Percentiles rank a stretch among this genome's conserved stretches.
These are phyloP conservation scores for Achaetomiella virescens DNA, from an alignment of 495 filamentous ascomycete species.

Conservation along the genomic window DNA sequence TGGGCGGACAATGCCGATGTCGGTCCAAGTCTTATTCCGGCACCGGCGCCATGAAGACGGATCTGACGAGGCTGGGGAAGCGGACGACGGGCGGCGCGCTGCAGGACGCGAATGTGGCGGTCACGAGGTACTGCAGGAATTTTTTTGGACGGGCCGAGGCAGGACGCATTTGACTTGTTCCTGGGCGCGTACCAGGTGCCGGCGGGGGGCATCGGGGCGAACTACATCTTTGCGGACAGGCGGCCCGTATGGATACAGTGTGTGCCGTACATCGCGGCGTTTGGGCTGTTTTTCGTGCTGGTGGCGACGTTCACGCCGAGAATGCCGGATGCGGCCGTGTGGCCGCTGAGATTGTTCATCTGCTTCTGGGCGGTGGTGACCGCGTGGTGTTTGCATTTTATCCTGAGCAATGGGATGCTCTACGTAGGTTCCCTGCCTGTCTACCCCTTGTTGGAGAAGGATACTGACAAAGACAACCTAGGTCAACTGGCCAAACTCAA, in stretches of 20 bases:
- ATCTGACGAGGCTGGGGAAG: constrained; percentile 84
- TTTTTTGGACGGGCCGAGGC: constrained; percentile 83
- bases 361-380: constrained; percentile 66
- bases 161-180: constrained; percentile 94
- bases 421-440: constrained; percentile 59
- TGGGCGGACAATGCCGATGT: constrained; percentile 99
- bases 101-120: constrained; percentile 75
- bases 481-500: constrained; percentile 97
- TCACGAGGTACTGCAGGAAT: constrained; percentile 78
- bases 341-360: constrained; percentile 73
- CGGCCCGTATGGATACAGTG: constrained; percentile 79
- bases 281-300: constrained; percentile 80
- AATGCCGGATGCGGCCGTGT: constrained; percentile 58
- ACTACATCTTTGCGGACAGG: constrained; percentile 75
- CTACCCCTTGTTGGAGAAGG: background rate
- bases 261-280: constrained; percentile 82
- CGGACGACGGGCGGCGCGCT: constrained; percentile 76
- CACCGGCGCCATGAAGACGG: constrained; percentile 92
- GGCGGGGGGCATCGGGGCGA: constrained; percentile 54
- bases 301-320: constrained; percentile 68
- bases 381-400: constrained; percentile 65
- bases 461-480: constrained; percentile 32
- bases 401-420: constrained; percentile 76
- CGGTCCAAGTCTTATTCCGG: constrained; percentile 84
- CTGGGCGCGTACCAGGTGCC: constrained; percentile 75